Evolutionary conservation across 768 basidiomycete species (phyloP), one percentile per base, ranked within the genome.

Genomic region (Chlorophyllum brunneum): DNA sequence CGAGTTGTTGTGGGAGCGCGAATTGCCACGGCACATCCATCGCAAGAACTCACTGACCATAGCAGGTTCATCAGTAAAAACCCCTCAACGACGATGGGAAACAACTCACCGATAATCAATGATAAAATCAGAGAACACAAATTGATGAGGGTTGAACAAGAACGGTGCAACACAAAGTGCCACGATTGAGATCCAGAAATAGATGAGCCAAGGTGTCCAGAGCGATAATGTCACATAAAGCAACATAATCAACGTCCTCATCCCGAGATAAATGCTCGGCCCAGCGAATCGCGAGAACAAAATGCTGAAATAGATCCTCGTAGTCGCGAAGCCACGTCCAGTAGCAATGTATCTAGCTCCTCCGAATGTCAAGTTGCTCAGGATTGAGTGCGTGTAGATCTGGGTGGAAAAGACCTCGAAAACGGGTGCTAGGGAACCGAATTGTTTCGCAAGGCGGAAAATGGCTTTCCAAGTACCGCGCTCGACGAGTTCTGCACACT

Each of bases 141-240:
- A 99, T 70, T 98, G 97, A 68, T 99, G 97, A n/a, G 97, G 97
- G 66, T 98, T 99, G 82, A 98, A 99, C 63, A 98, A 67, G 87
- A 99, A 99, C 6, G 97, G 97, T 26, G 95, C 87, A 58, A 98
- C 71, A 63, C 94, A 98, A 7, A 99, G 80, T 13, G 94, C 83
- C 27, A 94, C 74, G 56, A 95, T 92, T 37, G 95, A 94, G 49
- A 98, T 68, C 95, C 95, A 98, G 79, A 99, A 99, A 76, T 98
- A 99, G 66, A 94, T 86, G 61, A 98, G 68, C 67, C 88, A 95
- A 2, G 88, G 85, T 26, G 91, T 90, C 90, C 92, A 98, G 47
- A 98, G 70, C 23, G 92, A 77, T 67, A 98, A 69, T 22, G 97
- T 95, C 65, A 95, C 88, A 63, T 95, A 99, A 55, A 98, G 85